Evolutionary conservation across 2,329 filamentous ascomycete genomes (phyloP), one percentile per base, ranked within the genome.

Genomic region (Pseudogymnoascus sp.): DNA sequence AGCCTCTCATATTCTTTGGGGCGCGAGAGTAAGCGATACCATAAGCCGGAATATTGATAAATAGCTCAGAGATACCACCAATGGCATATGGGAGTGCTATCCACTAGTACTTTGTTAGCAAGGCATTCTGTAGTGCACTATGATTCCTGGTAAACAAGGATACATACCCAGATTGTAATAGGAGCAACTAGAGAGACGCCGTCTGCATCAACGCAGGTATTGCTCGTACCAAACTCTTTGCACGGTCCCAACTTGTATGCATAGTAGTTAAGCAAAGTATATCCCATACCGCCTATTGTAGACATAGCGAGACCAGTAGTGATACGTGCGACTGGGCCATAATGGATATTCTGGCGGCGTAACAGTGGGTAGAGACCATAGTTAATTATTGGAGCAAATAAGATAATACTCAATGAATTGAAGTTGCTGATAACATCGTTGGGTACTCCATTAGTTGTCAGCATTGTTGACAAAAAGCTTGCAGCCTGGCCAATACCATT

Each of bases 11-110:
- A 76, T 90, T 90, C 69, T 82, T 84, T 35, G 89, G 89, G 0
- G 88, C 88, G 76, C 91, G 90, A 72, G 86, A 87, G 76, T 86
- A 92, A 47, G 89, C 89, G 67, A 90, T 91, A 73, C 91, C 89
- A 67, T 89, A 83, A 2, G 85, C 86, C 1, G 83, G 84, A 60
- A 85, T 78, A 11, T 78, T 82, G 1, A 80, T 78, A 67, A 84
- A 82, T 67, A 84, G 83, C 71, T 85, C 82, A 0, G 81, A 82
- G 66, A 83, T 77, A 64, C 78, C 82, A 53, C 82, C 77, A 4
- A 85, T 74, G 2, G 81, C 74, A 28, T 73, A 71, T 14, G 72
- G 67, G 18, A 83, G 74, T 25, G 75, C 78, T 72, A 44, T 44
- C 40, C 21, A 47, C 21, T 47, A 47, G n/a, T 47, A 47, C 12